Base-by-base conservation (phyloP, 2,329 filamentous ascomycete species). In the Chrysosphaeria jannelii region DNA sequence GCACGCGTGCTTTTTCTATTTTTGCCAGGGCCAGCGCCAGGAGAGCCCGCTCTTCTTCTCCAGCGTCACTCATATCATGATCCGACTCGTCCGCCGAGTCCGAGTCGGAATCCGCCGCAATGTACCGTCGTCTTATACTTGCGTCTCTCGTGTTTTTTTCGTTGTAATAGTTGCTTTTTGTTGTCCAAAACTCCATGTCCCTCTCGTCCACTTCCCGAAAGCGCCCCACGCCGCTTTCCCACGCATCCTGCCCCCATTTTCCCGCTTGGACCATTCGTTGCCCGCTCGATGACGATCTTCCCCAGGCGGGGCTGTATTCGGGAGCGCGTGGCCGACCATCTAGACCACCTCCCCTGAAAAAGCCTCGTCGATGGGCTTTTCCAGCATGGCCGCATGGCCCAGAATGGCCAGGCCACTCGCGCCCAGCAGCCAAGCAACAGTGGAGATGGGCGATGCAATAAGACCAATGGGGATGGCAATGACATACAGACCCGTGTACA, bases 311-410 rank as follows among this genome's bases (percentile, higher is more conserved):
- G 78, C 70, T 67, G 58, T 48, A 51, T 65, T 67, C 57, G 61
- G 79, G 81, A 90, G 79, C 70, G 85, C 71, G 85, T 85, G 81
- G 81, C 76, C 81, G 85, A 93, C 79, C 79, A 88, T 61, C 67
- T 93, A 97, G 72, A 97, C 85, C 79, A 85, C 81, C 81, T 97
- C 85, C 79, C 88, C 85, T 60, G 81, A 91, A 91, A 97, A 97
- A 91, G 79, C 79, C 79, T 88, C 81, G 67, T 93, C 85, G 56
- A 93, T 90, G 29, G 81, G 81, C 62, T 90, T 91, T 46, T 93
- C 81, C 70, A 93, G 67, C 43, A 93, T 64, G 32, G 78, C 60
- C 36, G 85, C 85, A 51, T 97, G 85, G 48, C 85, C 85, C 34
- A 93, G 53, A 35, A 93, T 88, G 43, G 68, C 74, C 43, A 91